Conservation (phyloP, 257 asterid genomes). For the Haberlea rhodopensis region DNA sequence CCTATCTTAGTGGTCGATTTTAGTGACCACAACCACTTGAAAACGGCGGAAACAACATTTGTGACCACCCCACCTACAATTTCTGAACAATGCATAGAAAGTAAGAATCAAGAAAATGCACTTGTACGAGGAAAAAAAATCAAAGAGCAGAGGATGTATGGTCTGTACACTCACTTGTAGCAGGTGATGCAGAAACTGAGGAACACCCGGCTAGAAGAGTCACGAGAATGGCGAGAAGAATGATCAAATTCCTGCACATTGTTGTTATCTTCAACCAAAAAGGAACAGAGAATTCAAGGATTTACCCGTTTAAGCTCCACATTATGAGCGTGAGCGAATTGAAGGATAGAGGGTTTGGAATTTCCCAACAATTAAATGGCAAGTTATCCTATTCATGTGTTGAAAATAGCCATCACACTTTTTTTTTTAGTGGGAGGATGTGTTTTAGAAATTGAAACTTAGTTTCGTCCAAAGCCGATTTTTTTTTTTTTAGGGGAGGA, state of each 20-base stretch:
- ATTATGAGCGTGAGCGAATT: slow-evolving; percentile 19
- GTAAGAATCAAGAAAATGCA: not conserved
- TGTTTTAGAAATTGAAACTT: no score
- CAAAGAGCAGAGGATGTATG: not conserved
- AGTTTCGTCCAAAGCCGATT: no score
- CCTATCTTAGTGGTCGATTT: slow-evolving; percentile 70
- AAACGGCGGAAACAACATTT: slow-evolving; percentile 70
- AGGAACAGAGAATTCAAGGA: slow-evolving; percentile 30
- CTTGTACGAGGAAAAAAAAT: not conserved
- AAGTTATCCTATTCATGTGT: slow-evolving; percentile 25
- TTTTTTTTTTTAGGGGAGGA: no score
- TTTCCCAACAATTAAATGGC: slow-evolving; percentile 22
- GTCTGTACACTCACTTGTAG: slow-evolving; percentile 59
- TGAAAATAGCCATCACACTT: slow-evolving; percentile 27
- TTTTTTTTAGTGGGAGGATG: no score
- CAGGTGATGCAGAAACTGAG: slow-evolving; percentile 72
- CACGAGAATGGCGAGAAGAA: slow-evolving; percentile 37
- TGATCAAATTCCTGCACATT: slow-evolving; percentile 49
- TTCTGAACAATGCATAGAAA: slow-evolving; percentile 35
- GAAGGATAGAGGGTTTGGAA: slow-evolving; percentile 4
- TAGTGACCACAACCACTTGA: slow-evolving; percentile 84
- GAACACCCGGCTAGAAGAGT: slow-evolving; percentile 51
- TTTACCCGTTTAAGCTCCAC: slow-evolving; percentile 31
- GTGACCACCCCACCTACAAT: slow-evolving; percentile 79
- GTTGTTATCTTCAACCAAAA: slow-evolving; percentile 15